A percentile compares a stretch with the other conserved stretches of the same genome.
Conservation (phyloP, 2,329 filamentous ascomycete genomes). For the Cercospora citrullina region DNA sequence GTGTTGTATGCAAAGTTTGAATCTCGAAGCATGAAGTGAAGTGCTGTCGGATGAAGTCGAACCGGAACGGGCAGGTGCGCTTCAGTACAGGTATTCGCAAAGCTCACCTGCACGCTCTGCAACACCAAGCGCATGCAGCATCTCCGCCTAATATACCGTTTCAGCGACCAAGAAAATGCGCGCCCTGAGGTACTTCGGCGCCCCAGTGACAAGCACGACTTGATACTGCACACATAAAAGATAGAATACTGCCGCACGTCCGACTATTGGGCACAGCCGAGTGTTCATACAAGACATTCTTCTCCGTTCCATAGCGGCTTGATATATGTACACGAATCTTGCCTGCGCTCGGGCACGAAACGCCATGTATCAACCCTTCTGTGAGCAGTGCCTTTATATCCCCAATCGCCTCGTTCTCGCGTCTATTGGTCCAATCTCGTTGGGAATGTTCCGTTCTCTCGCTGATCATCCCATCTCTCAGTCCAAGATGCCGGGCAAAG, state of each 20-base stretch:
- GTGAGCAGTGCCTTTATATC: background rate
- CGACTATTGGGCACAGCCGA: background rate
- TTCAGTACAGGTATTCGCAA: background rate
- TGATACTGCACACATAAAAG: background rate
- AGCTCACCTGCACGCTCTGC: background rate
- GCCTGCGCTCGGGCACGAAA: constrained; percentile 7
- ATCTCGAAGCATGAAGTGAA: background rate
- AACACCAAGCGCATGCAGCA: background rate
- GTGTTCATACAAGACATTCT: constrained; percentile 6
- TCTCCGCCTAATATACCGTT: background rate
- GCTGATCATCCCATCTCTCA: constrained; percentile 94
- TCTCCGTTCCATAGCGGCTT: background rate
- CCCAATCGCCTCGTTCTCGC: background rate
- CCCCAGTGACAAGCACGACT: background rate
- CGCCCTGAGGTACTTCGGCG: background rate
- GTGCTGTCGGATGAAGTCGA: background rate
- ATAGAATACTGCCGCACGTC: background rate
- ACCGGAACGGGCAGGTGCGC: background rate
- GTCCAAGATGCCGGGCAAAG: constrained; percentile 96
- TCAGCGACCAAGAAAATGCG: background rate
- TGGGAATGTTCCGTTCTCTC: constrained; percentile 63
- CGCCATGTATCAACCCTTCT: background rate
- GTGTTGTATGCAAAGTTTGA: background rate
- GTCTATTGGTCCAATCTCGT: constrained; percentile 50
- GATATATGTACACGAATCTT: constrained; percentile 25